Evolutionary conservation across 768 basidiomycete genomes (phyloP), one percentile per base, ranked within the genome.

Genomic region (Auriculariales sp.): DNA sequence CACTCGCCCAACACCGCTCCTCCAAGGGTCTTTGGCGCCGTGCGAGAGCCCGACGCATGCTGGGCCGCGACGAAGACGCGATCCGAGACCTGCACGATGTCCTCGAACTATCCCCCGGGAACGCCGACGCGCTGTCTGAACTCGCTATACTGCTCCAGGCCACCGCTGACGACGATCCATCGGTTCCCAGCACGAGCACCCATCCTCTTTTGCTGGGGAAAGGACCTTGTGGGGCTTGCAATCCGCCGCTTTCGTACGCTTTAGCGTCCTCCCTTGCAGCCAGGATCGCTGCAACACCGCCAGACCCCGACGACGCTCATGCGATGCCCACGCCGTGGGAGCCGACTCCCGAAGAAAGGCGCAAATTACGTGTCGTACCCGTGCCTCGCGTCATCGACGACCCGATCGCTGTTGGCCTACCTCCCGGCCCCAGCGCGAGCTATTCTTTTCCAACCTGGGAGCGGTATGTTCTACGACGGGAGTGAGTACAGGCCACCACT

Each of bases 1-100:
- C 82, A 1, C 65, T 86, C 15, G 56, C 66, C 27, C 81, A 83
- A 53, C 81, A 83, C 56, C 68, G 69, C 29, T 82, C 78, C 50
- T 73, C 74, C 49, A 86, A 86, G 55, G 83, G 78, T 1, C 72
- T 79, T 52, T 87, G 73, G 60, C 73, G 83, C 19, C 74, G 83
- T 14, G 81, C 80, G 1, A 77, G 75, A 35, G 81, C 83, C 0
- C 68, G 79, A 36, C 73, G 69, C 54, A 80, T 81, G 73, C 68
- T 77, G 35, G 73, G 71, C 3, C 61, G 62, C 1, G 71, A 76
- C 17, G n/a, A n/a, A n/a, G 81, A 77, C 10, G 82, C 11, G 45
- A 35, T 35, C 30, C 28, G 52, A 83, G 82, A 85, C 59, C 62
- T 83, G 12, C 75, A 78, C 15, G 72, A 75, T 4, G 71, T 77